Conservation (phyloP, 805 yeast species). For the Komagataella ulmi region DNA sequence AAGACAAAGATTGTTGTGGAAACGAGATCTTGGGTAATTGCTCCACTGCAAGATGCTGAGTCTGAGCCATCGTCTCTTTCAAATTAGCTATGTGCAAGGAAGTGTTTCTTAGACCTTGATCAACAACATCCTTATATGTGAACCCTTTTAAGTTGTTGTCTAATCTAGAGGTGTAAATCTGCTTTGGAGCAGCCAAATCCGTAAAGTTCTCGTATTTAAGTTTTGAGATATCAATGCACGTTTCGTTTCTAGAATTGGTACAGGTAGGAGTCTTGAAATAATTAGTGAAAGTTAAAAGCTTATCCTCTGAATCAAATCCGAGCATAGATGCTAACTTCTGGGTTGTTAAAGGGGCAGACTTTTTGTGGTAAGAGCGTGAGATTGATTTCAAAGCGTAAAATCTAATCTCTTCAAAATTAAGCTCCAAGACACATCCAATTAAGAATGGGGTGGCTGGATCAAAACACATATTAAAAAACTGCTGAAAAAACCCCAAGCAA, state of each 20-base stretch:
- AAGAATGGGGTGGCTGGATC: constrained; percentile 46
- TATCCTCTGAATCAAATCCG: constrained; percentile 52
- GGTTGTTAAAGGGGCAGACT: constrained; percentile 52
- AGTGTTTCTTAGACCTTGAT: not conserved
- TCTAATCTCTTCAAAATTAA: constrained; percentile 68
- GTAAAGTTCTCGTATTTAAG: not conserved
- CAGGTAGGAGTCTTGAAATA: not conserved
- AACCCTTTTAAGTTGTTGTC: not conserved
- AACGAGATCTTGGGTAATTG: not conserved
- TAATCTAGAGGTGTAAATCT: not conserved
- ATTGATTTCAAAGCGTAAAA: constrained; percentile 60
- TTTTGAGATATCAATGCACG: not conserved
- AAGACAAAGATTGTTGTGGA: not conserved
- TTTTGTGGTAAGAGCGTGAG: constrained; percentile 53
- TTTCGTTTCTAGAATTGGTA: not conserved
- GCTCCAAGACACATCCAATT: constrained; percentile 63
- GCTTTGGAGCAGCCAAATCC: not conserved
- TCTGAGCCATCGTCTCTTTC: not conserved
- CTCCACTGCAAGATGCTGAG: not conserved
- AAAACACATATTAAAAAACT: constrained; percentile 46
- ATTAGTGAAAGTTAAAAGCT: constrained; percentile 8
- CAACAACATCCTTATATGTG: not conserved
- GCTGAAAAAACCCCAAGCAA: constrained; percentile 42
- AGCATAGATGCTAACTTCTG: constrained; percentile 32
- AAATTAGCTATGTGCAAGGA: not conserved